Base-by-base conservation (phyloP, 371 early-diverging fungal genomes). In the Mucor indicus region DNA sequence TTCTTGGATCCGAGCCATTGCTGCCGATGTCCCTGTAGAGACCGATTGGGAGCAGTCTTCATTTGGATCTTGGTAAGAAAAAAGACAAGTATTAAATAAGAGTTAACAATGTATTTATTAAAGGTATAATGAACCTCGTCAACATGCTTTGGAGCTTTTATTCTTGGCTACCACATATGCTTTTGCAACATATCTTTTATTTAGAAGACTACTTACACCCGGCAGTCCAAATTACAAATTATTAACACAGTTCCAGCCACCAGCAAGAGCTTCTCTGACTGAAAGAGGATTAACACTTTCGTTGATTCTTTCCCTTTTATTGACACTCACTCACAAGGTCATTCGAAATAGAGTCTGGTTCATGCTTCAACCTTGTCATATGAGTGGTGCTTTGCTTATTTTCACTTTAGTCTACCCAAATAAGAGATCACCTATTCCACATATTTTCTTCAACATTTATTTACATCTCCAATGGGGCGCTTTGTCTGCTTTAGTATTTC, bases 291-390 rank as follows among this genome's bases (percentile, higher is more conserved):
- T 84, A 36, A 53, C 77, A 21, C 55, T 59, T 1, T 61, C 72
- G 0, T 37, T 82, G 29, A 44, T 67, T 3, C 55, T 54, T 7
- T 80, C 83, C 8, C 48, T 84, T 7, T 37, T 67, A 33, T 31
- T 79, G 23, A 80, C 81, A 1, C 48, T 75, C 10, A 54, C 53
- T 13, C 84, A 83, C 33, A 83, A 83, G 52, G 57, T 68, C 51
- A 49, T 70, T 22, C 72, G 80, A n/a, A 65, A 67, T 19, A 66
- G 68, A 38, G 47, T 70, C 17, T 50, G 80, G 31, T 83, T 72
- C 43, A 67, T 84, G 72, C 60, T 83, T 25, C 83, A 83, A 25
- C 85, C 85, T 12, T 84, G 85, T 60, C 83, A 83, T 53, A 73
- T 83, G 72, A 79, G 77, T 33, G 78, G 76, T 13, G 41, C 79